These are phyloP conservation scores for Candida easanensis DNA, from an alignment of 805 yeast genomes.

Conservation along the genomic window DNA sequence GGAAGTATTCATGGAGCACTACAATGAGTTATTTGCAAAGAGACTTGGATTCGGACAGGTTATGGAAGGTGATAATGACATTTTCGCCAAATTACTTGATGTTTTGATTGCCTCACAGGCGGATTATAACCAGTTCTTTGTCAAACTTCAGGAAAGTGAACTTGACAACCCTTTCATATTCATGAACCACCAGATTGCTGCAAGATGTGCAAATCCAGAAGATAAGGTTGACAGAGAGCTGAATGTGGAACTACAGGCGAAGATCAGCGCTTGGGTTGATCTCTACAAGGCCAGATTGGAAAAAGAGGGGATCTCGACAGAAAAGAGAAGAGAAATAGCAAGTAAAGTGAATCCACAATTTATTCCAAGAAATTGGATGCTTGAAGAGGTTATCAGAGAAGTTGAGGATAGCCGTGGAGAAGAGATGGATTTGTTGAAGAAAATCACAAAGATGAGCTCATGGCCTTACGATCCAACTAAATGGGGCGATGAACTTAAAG, in stretches of 20 bases:
- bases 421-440: slow-evolving; percentile 50
- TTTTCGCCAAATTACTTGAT: slow-evolving; percentile 42
- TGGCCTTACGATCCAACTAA: slow-evolving; percentile 66
- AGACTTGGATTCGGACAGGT: slow-evolving; percentile 64
- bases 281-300: slow-evolving; percentile 43
- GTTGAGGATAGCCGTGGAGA: slow-evolving; percentile 50
- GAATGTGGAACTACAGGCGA: slow-evolving; percentile 39
- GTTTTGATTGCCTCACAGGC: slow-evolving; percentile 58
- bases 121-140: slow-evolving; percentile 81
- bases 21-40: slow-evolving; percentile 52
- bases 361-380: slow-evolving; percentile 80
- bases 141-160: slow-evolving; percentile 50
- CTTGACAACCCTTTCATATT: slow-evolving; percentile 31
- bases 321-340: slow-evolving; percentile 43
- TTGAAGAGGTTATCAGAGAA: slow-evolving; percentile 72
- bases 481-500: slow-evolving; percentile 68
- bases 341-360: slow-evolving; percentile 67
- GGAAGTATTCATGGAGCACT: slow-evolving; percentile 54
- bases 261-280: slow-evolving; percentile 50
- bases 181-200: slow-evolving; percentile 25
- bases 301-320: slow-evolving; percentile 35
- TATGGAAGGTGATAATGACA: slow-evolving; percentile 37
- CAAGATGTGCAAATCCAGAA: slow-evolving; percentile 23
- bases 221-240: slow-evolving; percentile 34
- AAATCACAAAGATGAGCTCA: slow-evolving; percentile 66